Conservation (phyloP, 225 moss, liverwort and hornwort genomes). For the Neckera pumila region DNA sequence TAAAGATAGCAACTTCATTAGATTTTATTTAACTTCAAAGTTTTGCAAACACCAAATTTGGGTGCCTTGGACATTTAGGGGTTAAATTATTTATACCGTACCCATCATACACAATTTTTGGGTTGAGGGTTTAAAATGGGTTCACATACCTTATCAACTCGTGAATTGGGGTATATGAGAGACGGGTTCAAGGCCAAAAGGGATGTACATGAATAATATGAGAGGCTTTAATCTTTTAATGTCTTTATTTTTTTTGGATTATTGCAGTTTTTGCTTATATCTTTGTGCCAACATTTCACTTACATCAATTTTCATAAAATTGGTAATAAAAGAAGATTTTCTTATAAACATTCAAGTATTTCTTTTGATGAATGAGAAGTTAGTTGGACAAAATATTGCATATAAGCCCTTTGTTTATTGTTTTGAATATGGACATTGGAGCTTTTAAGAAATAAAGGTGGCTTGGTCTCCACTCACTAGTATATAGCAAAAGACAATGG, state of each 20-base stretch:
- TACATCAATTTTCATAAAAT: neutral
- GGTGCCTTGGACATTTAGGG: no score
- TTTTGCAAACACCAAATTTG: no score
- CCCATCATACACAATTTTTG: neutral
- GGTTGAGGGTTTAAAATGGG: no score
- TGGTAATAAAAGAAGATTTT: neutral
- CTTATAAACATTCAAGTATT: neutral
- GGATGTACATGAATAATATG: neutral
- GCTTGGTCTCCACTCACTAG: neutral
- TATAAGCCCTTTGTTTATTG: neutral
- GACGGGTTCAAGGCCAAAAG: neutral
- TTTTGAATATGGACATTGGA: accelerated
- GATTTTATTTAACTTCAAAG: no score
- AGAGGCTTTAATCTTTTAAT: neutral
- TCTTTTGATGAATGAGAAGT: neutral
- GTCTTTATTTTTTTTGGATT: neutral
- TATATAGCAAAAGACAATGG: neutral
- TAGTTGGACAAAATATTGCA: neutral
- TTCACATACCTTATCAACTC: neutral
- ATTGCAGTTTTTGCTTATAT: neutral
- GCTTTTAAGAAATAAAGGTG: neutral
- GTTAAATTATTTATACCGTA: neutral
- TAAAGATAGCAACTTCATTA: no score
- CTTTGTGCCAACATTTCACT: neutral
- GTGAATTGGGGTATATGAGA: neutral